Base-by-base conservation (phyloP, 345 rosid species). In the Cardamine resedifolia region DNA sequence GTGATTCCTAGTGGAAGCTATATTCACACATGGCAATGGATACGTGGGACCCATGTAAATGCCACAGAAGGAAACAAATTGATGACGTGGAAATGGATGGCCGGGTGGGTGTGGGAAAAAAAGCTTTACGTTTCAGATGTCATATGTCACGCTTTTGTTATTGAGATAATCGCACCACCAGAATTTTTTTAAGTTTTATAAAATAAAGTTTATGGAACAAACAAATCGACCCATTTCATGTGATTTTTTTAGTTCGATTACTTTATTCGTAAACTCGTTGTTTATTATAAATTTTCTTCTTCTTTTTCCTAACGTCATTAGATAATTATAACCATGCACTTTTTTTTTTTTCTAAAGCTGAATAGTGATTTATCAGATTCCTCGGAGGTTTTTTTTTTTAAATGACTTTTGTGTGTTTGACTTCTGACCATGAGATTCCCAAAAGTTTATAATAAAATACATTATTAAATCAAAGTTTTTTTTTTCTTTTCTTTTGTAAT, bases 61-160 rank as follows among this genome's bases (percentile, higher is more conserved):
- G 80, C 76, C 66, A 76, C 30, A n/a, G 44, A 69, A 45, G 70
- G 70, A 53, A 76, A 69, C 59, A 62, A 55, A 62, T 45, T 62
- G 58, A 55, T 76, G 79, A 76, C 71, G 75, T 69, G 75, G 75
- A 38, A 70, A 70, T 64, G 21, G 56, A 70, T 70, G 79, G 66
- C 38, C 61, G 36, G 75, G 71, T 63, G 75, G 79, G 66, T 69
- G 79, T 55, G 71, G 53, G 18, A 6, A 26, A 69, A 66, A 55
- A 56, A 69, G 11, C 33, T 51, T 21, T 76, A 64, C 79, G 71
- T 70, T 76, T 69, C 70, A 70, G 59, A 62, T 76, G 75, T 76
- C 75, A 76, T 47, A 44, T 69, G 75, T 76, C 79, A 76, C 70
- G 79, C 74, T 76, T 76, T 69, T 52, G 74, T 52, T 76, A 69